These are phyloP conservation scores for Solanum appendiculatum DNA, from an alignment of 257 asterid genomes.

Conservation along the genomic window DNA sequence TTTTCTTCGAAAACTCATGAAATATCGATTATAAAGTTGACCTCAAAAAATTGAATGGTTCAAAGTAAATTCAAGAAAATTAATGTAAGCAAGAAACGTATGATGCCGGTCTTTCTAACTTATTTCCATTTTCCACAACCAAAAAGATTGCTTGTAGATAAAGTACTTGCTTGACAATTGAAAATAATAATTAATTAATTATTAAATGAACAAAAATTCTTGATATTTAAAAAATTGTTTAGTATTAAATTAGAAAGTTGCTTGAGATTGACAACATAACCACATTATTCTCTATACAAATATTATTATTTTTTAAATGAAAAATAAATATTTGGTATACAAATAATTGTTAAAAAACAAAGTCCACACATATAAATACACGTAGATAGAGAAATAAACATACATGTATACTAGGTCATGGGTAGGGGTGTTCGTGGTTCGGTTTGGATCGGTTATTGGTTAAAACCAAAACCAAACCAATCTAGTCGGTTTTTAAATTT, in stretches of 20 bases:
- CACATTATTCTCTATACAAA: neutral
- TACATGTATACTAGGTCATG: neutral
- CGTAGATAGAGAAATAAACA: neutral
- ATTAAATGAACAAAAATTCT: neutral
- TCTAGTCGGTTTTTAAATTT: too few relatives aligned
- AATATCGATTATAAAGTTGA: too few relatives aligned
- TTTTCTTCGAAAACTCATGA: neutral
- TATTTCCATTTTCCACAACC: neutral
- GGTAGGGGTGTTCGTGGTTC: too few relatives aligned
- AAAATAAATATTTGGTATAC: neutral
- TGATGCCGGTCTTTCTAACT: too few relatives aligned
- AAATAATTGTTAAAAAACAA: neutral
- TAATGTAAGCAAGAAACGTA: neutral
- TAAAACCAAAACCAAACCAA: too few relatives aligned
- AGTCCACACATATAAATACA: neutral
- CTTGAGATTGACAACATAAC: neutral
- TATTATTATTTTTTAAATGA: neutral
- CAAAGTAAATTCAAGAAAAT: too few relatives aligned
- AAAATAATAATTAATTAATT: neutral
- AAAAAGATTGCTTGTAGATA: conserved; percentile 1
- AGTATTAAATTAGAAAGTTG: neutral
- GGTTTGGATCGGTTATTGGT: too few relatives aligned
- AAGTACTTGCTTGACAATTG: neutral
- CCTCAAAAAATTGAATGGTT: neutral
- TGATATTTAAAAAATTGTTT: neutral